Evolutionary conservation across 1,284 basidiomycete species (phyloP).

Genomic region (Leccinum cinnamomeum): DNA sequence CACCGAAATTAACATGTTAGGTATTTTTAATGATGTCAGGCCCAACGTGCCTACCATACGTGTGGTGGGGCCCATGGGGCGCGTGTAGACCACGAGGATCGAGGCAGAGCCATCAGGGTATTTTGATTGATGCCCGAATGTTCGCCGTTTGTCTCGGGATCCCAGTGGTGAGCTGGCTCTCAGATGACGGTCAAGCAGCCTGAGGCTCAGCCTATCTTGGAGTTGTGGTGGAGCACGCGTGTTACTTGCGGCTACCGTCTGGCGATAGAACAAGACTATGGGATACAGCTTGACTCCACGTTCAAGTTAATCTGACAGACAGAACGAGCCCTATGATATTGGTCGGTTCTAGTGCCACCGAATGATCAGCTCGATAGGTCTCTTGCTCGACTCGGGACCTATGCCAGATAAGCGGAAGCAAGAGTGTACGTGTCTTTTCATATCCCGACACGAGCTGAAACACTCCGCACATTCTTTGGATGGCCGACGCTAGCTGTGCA

Average conservation of each 20-base stretch:
- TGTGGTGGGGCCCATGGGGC: conserved; percentile 8
- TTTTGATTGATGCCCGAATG: background rate
- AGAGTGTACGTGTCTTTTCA: conserved; percentile 10
- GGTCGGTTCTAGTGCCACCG: background rate
- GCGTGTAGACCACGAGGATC: conserved; percentile 22
- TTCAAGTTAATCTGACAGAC: background rate
- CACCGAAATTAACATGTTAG: conserved; percentile 15
- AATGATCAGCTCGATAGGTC: background rate
- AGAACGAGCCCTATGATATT: background rate
- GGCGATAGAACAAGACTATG: background rate
- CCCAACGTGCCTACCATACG: conserved; percentile 6
- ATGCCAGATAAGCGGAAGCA: conserved; percentile 4
- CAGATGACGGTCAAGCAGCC: background rate
- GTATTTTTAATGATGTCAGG: conserved; percentile 12
- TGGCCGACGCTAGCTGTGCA: background rate
- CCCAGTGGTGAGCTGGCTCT: no score
- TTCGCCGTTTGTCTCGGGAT: background rate
- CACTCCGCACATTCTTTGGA: conserved; percentile 7
- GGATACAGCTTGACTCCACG: background rate
- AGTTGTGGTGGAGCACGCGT: background rate
- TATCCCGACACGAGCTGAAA: conserved; percentile 15
- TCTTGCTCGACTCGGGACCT: background rate
- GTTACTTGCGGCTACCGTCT: background rate
- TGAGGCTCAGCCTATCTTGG: background rate
- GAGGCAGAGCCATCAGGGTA: background rate